phyloP scores from a whole-genome alignment of 768 basidiomycete genomes.

The Lactifluus pinguis region DNA sequence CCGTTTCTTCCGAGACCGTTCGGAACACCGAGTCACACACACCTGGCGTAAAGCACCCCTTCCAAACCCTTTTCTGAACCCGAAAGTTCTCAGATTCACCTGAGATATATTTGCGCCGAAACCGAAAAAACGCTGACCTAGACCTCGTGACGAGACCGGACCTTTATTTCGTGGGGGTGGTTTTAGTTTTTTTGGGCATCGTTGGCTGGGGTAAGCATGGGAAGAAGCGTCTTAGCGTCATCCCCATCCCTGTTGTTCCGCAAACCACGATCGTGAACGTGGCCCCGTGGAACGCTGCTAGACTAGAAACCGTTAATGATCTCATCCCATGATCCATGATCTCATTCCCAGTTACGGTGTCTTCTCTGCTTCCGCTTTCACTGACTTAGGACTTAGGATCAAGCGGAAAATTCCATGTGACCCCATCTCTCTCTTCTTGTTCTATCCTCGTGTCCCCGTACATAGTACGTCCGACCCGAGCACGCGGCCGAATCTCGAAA shows the following conservation, averaged over 20 bases:
- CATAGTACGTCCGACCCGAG: neutral
- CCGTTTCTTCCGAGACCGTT: neutral
- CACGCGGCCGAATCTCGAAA: no score
- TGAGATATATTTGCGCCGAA: neutral
- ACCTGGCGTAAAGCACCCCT: neutral
- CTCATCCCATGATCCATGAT: no score
- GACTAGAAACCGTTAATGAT: neutral
- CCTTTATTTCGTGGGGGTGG: no score
- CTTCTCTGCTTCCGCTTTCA: neutral
- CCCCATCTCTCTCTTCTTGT: neutral
- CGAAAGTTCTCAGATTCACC: neutral
- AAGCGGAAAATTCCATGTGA: neutral
- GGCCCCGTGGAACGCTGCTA: no score
- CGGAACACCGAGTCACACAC: neutral
- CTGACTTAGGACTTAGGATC: neutral
- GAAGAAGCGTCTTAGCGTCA: no score
- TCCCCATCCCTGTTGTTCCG: no score
- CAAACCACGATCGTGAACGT: no score
- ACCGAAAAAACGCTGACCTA: neutral
- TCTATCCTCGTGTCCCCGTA: neutral
- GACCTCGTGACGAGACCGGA: neutral
- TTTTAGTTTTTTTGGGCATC: no score
- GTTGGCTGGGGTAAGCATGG: no score
- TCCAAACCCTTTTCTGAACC: neutral
- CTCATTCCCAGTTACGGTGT: no score